Evolutionary conservation across 371 early-diverging fungal species (phyloP).

Genomic region (Dinochytrium kinnereticum): DNA sequence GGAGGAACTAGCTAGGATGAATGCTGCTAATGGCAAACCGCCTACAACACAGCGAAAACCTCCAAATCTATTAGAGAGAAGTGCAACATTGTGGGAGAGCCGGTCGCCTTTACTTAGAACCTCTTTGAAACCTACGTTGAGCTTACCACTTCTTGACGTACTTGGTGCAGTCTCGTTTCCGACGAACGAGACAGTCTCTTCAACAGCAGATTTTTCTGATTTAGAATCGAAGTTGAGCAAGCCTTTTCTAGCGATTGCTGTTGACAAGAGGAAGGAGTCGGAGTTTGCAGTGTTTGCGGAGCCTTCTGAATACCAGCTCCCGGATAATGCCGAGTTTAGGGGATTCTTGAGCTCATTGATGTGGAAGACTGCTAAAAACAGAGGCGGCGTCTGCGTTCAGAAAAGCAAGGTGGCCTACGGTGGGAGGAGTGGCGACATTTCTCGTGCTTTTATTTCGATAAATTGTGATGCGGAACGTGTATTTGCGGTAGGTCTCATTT

Average conservation of each 20-base stretch:
- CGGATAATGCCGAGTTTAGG: background rate
- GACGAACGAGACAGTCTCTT: background rate
- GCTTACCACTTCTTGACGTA: background rate
- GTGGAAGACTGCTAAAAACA: conserved; percentile 50
- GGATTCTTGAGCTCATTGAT: background rate
- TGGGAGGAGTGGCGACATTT: conserved; percentile 35
- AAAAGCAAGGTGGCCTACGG: conserved; percentile 31
- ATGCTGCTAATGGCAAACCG: conserved; percentile 16
- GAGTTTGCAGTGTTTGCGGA: background rate
- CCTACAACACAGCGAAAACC: conserved; percentile 7
- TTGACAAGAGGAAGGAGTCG: background rate
- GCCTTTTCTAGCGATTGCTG: background rate
- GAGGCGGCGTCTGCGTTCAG: conserved; percentile 42
- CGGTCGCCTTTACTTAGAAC: conserved; percentile 28
- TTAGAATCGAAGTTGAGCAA: background rate
- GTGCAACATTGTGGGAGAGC: conserved; percentile 37
- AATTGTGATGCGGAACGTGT: conserved; percentile 55
- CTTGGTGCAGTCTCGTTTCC: background rate
- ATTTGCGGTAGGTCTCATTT: conserved; percentile 35
- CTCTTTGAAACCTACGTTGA: conserved; percentile 5
- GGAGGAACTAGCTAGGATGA: conserved; percentile 40
- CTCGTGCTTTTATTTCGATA: conserved; percentile 40
- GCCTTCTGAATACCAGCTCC: background rate
- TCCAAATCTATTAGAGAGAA: background rate
- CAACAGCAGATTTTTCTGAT: background rate